Conservation (phyloP, 1,284 basidiomycete species). For the Sporisorium reilianum region DNA sequence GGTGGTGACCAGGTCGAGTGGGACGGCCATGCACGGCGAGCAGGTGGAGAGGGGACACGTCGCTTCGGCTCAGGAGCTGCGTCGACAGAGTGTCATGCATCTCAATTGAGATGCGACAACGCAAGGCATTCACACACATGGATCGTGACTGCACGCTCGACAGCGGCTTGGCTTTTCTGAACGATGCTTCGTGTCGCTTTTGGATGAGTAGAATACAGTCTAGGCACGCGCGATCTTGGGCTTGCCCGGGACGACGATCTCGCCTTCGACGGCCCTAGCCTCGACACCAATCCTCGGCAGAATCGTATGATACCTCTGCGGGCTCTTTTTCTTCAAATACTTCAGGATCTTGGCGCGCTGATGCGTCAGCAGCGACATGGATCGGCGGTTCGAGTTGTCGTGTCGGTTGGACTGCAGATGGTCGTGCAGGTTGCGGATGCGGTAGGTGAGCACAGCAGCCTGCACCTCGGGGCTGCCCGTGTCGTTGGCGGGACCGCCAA, state of each 20-base stretch:
- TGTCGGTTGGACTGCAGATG: constrained; percentile 79
- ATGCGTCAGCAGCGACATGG: constrained; percentile 81
- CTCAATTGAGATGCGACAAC: constrained; percentile 2
- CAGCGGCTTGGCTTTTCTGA: no score
- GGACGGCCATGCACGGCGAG: neutral
- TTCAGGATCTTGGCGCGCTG: constrained; percentile 84
- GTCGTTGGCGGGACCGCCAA: constrained; percentile 75
- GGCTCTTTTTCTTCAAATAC: constrained; percentile 79
- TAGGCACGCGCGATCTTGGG: constrained; percentile 52
- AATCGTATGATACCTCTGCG: constrained; percentile 80
- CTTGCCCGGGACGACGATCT: constrained; percentile 73
- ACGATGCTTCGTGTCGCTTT: neutral
- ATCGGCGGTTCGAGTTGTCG: constrained; percentile 82
- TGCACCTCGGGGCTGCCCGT: constrained; percentile 88
- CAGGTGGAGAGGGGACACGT: neutral
- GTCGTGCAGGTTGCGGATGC: constrained; percentile 83
- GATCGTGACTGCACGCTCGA: neutral
- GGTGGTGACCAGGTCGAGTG: constrained; percentile 22
- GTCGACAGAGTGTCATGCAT: constrained; percentile 47
- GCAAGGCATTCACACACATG: neutral
- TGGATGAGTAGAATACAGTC: neutral
- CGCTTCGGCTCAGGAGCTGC: constrained; percentile 40
- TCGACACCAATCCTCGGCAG: constrained; percentile 83
- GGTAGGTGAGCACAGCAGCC: constrained; percentile 86
- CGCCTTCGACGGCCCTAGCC: constrained; percentile 85